phyloP scores from a whole-genome alignment of 2,329 filamentous ascomycete species.

The Seiridium unicorne region DNA sequence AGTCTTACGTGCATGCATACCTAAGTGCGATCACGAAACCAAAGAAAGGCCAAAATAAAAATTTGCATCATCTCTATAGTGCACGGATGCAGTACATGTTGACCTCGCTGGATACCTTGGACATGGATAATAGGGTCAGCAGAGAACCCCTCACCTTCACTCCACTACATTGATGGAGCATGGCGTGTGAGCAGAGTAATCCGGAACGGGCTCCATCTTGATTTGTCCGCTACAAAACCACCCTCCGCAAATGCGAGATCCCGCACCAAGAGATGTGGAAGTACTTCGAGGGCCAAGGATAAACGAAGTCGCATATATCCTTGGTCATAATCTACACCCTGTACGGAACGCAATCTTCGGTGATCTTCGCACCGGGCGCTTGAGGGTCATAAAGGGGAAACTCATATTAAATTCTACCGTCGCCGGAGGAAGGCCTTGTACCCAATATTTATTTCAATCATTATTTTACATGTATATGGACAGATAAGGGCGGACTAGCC shows the following conservation, averaged over 20 bases:
- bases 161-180: background rate
- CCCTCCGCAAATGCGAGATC: background rate
- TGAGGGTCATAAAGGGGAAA: no score
- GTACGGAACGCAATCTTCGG: no score
- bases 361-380: no score
- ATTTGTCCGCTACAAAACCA: background rate
- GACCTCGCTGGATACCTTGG: no score
- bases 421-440: no score
- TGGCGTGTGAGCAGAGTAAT: background rate
- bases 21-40: no score
- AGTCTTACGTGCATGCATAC: no score
- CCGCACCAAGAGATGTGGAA: background rate
- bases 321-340: background rate
- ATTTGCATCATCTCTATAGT: background rate
- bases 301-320: background rate
- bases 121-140: background rate
- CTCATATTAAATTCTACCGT: no score
- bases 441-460: background rate
- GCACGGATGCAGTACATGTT: no score
- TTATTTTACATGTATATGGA: background rate
- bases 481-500: background rate
- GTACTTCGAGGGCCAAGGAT: background rate
- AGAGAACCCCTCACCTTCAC: background rate
- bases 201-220: background rate
- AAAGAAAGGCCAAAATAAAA: background rate